A percentile compares a stretch with the other conserved stretches of the same genome.
phyloP scores from a whole-genome alignment of 306 rosid species.

The Leucaena leucocephala region DNA sequence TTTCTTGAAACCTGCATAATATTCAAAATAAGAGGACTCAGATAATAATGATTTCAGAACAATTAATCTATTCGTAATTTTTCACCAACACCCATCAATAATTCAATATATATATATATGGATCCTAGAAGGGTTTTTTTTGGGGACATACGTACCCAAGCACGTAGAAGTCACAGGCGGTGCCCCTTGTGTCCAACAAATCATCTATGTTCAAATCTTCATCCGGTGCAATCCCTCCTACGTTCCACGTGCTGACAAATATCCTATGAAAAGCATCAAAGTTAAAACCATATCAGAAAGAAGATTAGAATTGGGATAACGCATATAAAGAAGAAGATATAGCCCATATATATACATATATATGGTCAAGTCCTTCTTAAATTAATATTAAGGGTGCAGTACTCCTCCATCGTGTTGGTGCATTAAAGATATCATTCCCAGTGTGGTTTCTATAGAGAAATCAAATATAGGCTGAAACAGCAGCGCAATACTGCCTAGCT shows the following conservation, averaged over 20 bases:
- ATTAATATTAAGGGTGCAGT: background rate
- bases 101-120: background rate
- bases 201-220: conserved; percentile 62
- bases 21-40: background rate
- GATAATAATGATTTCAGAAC: background rate
- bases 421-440: background rate
- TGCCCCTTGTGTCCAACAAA: conserved; percentile 56
- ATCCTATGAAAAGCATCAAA: conserved; percentile 45
- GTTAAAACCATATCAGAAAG: conserved; percentile 27
- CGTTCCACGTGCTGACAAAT: conserved; percentile 91
- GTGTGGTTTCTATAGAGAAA: background rate
- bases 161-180: conserved; percentile 76
- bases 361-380: background rate
- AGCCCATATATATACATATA: background rate
- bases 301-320: background rate
- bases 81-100: background rate
- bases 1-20: conserved; percentile 80
- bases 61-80: background rate
- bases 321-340: background rate
- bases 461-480: background rate
- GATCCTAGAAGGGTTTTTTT: background rate
- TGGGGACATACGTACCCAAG: conserved; percentile 58
- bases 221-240: conserved; percentile 81
- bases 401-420: background rate
- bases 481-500: background rate